Conservation (phyloP, 192 early-diverging fungal species). For the Linderina pennispora region DNA sequence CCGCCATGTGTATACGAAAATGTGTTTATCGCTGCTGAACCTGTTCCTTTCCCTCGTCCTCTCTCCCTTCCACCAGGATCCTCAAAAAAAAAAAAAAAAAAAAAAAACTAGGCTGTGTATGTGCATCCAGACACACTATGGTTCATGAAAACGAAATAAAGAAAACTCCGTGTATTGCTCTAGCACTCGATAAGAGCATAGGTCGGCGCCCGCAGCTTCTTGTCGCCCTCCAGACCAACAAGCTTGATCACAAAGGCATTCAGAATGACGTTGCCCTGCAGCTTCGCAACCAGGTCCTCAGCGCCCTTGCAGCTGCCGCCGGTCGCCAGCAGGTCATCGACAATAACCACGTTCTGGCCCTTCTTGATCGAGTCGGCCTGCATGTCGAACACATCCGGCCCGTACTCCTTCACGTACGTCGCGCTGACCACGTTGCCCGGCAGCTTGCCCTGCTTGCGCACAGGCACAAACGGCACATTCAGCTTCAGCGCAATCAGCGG, state of each 20-base stretch:
- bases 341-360: conserved; percentile 80
- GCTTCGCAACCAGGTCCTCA: conserved; percentile 70
- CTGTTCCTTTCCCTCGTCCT: too few species aligned
- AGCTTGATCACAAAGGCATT: conserved; percentile 94
- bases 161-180: background rate
- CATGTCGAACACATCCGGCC: conserved; percentile 93
- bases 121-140: background rate
- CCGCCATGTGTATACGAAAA: too few species aligned
- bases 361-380: conserved; percentile 69
- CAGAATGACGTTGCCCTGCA: conserved; percentile 67
- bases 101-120: background rate
- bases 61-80: too few species aligned
- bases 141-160: background rate
- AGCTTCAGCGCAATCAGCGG: conserved; percentile 86
- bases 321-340: conserved; percentile 97
- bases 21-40: too few species aligned
- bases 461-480: conserved; percentile 86
- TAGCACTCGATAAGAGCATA: conserved; percentile 77
- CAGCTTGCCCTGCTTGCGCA: conserved; percentile 95
- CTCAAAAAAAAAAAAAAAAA: too few species aligned
- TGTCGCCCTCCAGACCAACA: conserved; percentile 72
- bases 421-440: conserved; percentile 69
- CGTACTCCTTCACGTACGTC: conserved; percentile 93
- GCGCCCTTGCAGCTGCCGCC: conserved; percentile 82
- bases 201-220: conserved; percentile 73